Percentiles rank a stretch among this genome's conserved stretches.
These are phyloP conservation scores for Glycine latifolia DNA, from an alignment of 306 rosid genomes.

Conservation along the genomic window DNA sequence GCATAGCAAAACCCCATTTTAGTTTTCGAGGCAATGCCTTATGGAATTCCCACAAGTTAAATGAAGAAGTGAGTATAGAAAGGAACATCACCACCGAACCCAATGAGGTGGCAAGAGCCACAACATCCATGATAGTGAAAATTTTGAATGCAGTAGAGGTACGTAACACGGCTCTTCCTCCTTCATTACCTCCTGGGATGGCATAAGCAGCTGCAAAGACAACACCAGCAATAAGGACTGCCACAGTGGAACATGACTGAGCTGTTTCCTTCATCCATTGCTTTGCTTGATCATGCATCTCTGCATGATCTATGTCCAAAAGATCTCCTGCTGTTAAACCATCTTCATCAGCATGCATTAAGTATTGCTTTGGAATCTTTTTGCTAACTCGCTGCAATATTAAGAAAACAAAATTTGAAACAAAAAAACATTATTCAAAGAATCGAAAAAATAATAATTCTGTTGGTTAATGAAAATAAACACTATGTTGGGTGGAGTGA, in stretches of 20 bases:
- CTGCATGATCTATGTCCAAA: not conserved
- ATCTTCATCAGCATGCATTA: not conserved
- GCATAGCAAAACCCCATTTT: not conserved
- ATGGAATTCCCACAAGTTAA: not conserved
- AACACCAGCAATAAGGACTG: not conserved
- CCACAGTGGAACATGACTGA: not conserved
- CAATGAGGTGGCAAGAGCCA: not conserved
- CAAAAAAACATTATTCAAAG: too few species aligned
- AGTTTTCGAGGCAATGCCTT: not conserved
- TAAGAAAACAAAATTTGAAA: not conserved
- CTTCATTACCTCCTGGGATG: not conserved
- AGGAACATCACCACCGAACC: not conserved
- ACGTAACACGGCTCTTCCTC: not conserved
- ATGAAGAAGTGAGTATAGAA: not conserved
- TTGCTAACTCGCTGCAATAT: not conserved
- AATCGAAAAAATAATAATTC: too few species aligned
- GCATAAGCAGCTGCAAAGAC: constrained; percentile 8
- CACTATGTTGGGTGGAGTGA: too few species aligned
- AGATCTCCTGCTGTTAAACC: not conserved
- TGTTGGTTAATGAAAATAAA: too few species aligned
- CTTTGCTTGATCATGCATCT: not conserved
- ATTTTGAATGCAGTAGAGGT: not conserved
- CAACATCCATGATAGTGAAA: constrained; percentile 1
- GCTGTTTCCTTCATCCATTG: constrained; percentile 8
- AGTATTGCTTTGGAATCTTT: not conserved